Percentiles rank a stretch among this genome's conserved stretches.
phyloP scores from a whole-genome alignment of 768 basidiomycete genomes.

The Amanita thiersii region DNA sequence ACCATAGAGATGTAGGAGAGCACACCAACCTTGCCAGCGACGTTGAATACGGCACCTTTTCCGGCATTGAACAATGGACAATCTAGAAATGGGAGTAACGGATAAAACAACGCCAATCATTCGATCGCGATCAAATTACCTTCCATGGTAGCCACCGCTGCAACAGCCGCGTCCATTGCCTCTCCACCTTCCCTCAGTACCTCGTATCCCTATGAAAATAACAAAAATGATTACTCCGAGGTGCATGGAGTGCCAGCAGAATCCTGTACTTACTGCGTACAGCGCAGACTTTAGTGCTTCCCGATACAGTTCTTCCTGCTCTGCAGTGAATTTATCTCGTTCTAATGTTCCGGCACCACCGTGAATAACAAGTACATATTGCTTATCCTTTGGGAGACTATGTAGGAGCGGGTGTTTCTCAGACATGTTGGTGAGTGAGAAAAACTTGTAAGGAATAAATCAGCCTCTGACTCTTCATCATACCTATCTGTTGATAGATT shows the following conservation, averaged over 20 bases:
- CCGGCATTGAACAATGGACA: slow-evolving; percentile 72
- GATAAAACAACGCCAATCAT: not conserved
- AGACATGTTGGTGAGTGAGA: not conserved
- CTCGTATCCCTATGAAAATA: slow-evolving; percentile 38
- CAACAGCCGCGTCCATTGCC: slow-evolving; percentile 76
- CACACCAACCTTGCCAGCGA: slow-evolving; percentile 59
- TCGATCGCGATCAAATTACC: slow-evolving; percentile 25
- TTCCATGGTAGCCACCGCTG: slow-evolving; percentile 69
- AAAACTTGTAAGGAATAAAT: not conserved
- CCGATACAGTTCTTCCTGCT: slow-evolving; percentile 51
- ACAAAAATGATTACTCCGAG: not conserved
- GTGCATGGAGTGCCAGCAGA: too few relatives aligned
- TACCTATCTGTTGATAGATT: not conserved
- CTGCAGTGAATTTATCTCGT: slow-evolving; percentile 47
- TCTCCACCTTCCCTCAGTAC: slow-evolving; percentile 63
- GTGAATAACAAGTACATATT: slow-evolving; percentile 58
- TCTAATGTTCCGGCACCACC: slow-evolving; percentile 75
- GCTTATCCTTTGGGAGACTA: slow-evolving; percentile 2
- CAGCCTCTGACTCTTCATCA: too few relatives aligned
- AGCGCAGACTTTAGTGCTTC: slow-evolving; percentile 47
- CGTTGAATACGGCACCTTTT: slow-evolving; percentile 79
- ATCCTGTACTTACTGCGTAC: slow-evolving; percentile 24
- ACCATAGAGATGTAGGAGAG: not conserved
- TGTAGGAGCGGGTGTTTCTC: slow-evolving; percentile 16
- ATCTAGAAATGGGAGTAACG: slow-evolving; percentile 32